phyloP scores from a whole-genome alignment of 148 eudicot genomes.

The Dysphania ambrosioides region DNA sequence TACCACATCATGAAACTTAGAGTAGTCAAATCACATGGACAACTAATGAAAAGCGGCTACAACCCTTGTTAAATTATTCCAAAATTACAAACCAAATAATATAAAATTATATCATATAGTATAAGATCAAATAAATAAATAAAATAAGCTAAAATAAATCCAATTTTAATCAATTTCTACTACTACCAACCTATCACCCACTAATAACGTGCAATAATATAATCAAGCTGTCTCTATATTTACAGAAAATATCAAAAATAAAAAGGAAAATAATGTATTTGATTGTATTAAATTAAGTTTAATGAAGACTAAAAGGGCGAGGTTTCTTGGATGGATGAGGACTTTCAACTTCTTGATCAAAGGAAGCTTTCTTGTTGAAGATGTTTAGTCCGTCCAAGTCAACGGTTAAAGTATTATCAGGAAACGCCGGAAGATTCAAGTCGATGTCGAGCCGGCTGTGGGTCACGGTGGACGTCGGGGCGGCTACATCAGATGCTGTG shows the following conservation, averaged over 20 bases:
- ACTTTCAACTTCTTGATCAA: constrained; percentile 67
- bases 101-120: no score
- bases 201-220: no score
- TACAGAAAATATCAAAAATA: not conserved
- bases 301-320: constrained; percentile 28
- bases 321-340: constrained; percentile 51
- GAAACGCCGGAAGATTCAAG: constrained; percentile 46
- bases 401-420: constrained; percentile 42
- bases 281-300: not conserved
- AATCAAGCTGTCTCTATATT: not conserved
- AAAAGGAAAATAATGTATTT: not conserved
- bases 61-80: no score
- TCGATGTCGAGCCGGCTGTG: constrained; percentile 40
- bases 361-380: constrained; percentile 20
- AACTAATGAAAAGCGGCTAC: not conserved
- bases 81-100: no score
- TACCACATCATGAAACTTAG: not conserved
- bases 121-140: no score
- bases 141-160: no score
- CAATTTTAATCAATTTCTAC: no score
- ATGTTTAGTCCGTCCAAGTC: constrained; percentile 31
- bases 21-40: constrained; percentile 1
- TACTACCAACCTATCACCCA: no score
- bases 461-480: constrained; percentile 20
- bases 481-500: constrained; percentile 17